These are phyloP conservation scores for Pseudohyphozyma bogoriensis DNA, from an alignment of 768 basidiomycete species.

Conservation along the genomic window DNA sequence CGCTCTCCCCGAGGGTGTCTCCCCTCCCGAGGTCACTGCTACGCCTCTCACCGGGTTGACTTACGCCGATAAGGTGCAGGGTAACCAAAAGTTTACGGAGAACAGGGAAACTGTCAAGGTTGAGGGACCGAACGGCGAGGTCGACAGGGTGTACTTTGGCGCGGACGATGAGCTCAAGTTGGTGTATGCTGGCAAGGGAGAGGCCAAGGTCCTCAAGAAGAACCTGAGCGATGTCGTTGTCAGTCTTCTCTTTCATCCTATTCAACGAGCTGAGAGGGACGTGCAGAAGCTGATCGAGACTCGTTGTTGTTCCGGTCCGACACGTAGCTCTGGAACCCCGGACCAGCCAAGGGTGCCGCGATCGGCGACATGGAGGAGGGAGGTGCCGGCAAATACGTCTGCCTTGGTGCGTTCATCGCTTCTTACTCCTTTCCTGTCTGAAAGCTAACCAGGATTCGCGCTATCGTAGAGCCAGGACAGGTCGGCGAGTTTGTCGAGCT, in stretches of 20 bases:
- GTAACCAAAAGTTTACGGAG: conserved; percentile 46
- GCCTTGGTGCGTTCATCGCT: conserved; percentile 83
- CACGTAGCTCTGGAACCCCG: conserved; percentile 88
- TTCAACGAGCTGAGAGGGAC: too few species aligned
- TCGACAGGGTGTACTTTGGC: conserved; percentile 29
- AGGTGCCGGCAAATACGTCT: conserved; percentile 80
- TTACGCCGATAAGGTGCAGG: conserved; percentile 64
- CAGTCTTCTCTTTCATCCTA: background rate
- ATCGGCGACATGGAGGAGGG: conserved; percentile 82
- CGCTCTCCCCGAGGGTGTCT: conserved; percentile 42
- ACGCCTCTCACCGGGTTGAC: conserved; percentile 53
- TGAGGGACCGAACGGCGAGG: conserved; percentile 32
- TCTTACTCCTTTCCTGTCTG: conserved; percentile 40
- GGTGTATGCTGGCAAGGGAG: conserved; percentile 4
- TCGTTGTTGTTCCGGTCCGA: background rate
- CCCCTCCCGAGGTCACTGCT: conserved; percentile 50
- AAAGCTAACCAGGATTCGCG: too few species aligned
- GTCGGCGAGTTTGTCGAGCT: conserved; percentile 7
- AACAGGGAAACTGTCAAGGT: conserved; percentile 56
- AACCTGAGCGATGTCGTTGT: conserved; percentile 19
- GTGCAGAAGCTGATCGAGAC: conserved; percentile 49
- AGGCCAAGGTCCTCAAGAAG: conserved; percentile 24
- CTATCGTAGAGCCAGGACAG: conserved; percentile 5
- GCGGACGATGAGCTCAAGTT: conserved; percentile 25
- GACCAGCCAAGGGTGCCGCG: conserved; percentile 42